phyloP scores from a whole-genome alignment of 768 basidiomycete genomes.

The Lactarius tabidus region DNA sequence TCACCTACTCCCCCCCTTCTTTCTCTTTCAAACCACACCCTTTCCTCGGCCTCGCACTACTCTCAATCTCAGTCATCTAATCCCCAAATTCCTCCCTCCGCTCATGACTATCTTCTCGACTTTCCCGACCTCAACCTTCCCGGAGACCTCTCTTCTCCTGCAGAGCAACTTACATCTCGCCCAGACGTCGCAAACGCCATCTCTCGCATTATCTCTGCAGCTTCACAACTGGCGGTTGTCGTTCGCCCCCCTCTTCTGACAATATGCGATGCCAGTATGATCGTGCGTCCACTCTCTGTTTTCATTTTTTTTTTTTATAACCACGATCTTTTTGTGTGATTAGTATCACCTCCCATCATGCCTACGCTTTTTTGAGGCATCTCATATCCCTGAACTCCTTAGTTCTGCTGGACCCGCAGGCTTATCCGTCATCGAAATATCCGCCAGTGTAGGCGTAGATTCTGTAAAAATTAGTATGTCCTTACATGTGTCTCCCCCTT shows the following conservation, averaged over 20 bases:
- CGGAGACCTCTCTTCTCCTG: conserved; percentile 36
- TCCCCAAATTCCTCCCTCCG: not conserved
- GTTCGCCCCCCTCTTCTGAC: conserved; percentile 66
- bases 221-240: conserved; percentile 60
- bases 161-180: conserved; percentile 55
- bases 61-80: conserved; percentile 18
- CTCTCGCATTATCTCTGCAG: conserved; percentile 62
- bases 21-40: conserved; percentile 13
- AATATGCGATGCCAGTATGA: conserved; percentile 71
- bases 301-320: not conserved
- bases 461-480: conserved; percentile 49
- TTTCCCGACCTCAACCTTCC: conserved; percentile 30
- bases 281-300: conserved; percentile 40
- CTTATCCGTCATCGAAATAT: conserved; percentile 44
- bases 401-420: conserved; percentile 56
- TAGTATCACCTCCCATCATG: conserved; percentile 76
- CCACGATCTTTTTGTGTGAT: not conserved
- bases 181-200: conserved; percentile 58
- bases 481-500: conserved; percentile 9
- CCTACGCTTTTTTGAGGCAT: conserved; percentile 66
- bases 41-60: conserved; percentile 24
- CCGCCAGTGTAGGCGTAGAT: conserved; percentile 39
- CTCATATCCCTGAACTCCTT: conserved; percentile 66
- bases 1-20: conserved; percentile 24
- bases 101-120: conserved; percentile 24